Conservation (phyloP, 139 green algal species). For the Edaphochlamys debaryana region DNA sequence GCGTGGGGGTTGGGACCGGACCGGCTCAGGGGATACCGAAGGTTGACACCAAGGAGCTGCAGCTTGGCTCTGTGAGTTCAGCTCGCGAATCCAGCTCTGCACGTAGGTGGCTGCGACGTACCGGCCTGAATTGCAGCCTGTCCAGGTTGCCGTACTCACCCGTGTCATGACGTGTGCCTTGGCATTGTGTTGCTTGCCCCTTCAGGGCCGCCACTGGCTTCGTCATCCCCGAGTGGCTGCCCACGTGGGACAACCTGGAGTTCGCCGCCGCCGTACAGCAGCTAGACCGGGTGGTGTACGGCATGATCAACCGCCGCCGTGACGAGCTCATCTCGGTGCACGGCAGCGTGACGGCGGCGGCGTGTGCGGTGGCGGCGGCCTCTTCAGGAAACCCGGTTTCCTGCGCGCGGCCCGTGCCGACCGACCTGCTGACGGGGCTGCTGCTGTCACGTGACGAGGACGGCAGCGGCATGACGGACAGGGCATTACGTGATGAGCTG, state of each 20-base stretch:
- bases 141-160: too few species aligned
- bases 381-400: too few species aligned
- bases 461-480: slow-evolving; percentile 70
- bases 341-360: not conserved
- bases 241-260: slow-evolving; percentile 81
- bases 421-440: slow-evolving; percentile 77
- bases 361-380: not conserved
- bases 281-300: slow-evolving; percentile 85
- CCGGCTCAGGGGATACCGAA: too few species aligned
- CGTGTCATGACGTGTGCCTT: too few species aligned
- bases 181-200: too few species aligned
- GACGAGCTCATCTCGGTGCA: slow-evolving; percentile 17
- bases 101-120: too few species aligned
- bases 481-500: slow-evolving; percentile 82
- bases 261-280: slow-evolving; percentile 79
- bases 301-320: slow-evolving; percentile 69
- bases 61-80: too few species aligned
- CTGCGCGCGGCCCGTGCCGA: not conserved
- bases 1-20: not conserved
- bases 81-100: too few species aligned
- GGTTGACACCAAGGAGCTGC: too few species aligned
- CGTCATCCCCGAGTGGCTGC: slow-evolving; percentile 86
- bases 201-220: slow-evolving; percentile 55
- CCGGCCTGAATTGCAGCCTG: too few species aligned
- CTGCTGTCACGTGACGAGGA: slow-evolving; percentile 72